Percentiles rank a stretch among this genome's conserved stretches.
These are phyloP conservation scores for Glaciozyma martinii DNA, from an alignment of 768 basidiomycete species.

Conservation along the genomic window DNA sequence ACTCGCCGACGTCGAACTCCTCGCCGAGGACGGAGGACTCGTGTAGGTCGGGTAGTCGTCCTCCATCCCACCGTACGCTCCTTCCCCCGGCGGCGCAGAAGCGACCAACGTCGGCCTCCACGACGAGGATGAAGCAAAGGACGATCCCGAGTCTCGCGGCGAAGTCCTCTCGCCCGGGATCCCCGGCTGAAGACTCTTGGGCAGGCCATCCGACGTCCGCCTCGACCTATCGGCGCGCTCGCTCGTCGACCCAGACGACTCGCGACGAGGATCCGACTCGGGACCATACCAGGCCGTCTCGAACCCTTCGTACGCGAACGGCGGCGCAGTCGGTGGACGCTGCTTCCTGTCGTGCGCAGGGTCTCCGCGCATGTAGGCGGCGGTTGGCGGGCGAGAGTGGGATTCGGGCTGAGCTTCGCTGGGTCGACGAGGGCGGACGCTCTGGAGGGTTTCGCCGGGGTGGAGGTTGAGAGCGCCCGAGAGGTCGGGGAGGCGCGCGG, in stretches of 20 bases:
- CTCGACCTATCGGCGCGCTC: neutral
- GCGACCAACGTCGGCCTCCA: neutral
- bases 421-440: neutral
- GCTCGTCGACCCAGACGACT: neutral
- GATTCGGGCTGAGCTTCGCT: neutral
- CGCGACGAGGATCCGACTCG: neutral
- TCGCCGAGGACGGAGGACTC: slow-evolving; percentile 6
- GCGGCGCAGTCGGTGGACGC: too few relatives aligned
- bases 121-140: neutral
- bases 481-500: neutral
- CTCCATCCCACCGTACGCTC: slow-evolving; percentile 17
- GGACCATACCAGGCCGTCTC: too few relatives aligned
- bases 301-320: too few relatives aligned
- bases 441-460: slow-evolving; percentile 4
- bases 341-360: neutral
- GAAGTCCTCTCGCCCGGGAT: neutral
- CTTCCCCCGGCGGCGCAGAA: slow-evolving; percentile 10
- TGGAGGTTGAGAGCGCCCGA: neutral
- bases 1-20: slow-evolving; percentile 13
- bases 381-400: neutral
- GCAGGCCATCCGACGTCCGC: neutral
- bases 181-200: neutral
- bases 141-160: slow-evolving; percentile 4
- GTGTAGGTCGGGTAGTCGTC: neutral
- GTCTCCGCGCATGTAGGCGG: neutral